Evolutionary conservation across 2,329 filamentous ascomycete genomes (phyloP), one percentile per base, ranked within the genome.

Genomic region (Fusarium euwallaceae): DNA sequence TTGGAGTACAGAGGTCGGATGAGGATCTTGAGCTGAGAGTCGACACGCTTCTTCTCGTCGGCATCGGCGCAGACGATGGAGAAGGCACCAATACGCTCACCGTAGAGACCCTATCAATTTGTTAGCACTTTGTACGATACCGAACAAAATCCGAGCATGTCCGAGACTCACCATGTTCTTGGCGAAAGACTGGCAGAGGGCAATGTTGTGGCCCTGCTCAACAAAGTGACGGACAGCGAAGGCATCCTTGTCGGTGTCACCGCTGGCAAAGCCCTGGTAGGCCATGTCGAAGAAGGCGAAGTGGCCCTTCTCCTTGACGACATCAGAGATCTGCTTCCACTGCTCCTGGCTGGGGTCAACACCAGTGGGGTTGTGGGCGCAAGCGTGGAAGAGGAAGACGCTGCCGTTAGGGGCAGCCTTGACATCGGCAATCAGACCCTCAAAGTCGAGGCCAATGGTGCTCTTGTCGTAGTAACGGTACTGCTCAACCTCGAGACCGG

Each of bases 401-500:
- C 94, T 97, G 84, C 92, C 92, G 84, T 93, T 91, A 78, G 95
- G 95, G 67, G 96, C 95, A 77, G 89, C 91, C 88, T 97, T 95
- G 87, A 99, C 92, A 84, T 98, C 95, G 80, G 90, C 92, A 70
- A 98, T 82, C 89, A 99, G 91, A 80, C 97, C 97, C 78, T 97
- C 94, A 81, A 98, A 98, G 89, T 99, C 97, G 76, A 99, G 93
- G 66, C 95, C 95, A 83, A 98, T 98, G 82, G 96, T 98, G 83
- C 98, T 92, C 90, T 97, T 97, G 92, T 98, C 94, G 89, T 98
- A 99, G 92, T 99, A 99, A 80, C 94, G 91, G 90, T 99, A 99
- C 87, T 95, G 95, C 87, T 95, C 92, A 73, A 98, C 95, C 86
- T 94, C 90, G 76, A 99, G 90, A 67, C 95, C 95, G 36, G 94